Evolutionary conservation across 306 rosid genomes (phyloP).

Genomic region (Cajanus cajan): DNA sequence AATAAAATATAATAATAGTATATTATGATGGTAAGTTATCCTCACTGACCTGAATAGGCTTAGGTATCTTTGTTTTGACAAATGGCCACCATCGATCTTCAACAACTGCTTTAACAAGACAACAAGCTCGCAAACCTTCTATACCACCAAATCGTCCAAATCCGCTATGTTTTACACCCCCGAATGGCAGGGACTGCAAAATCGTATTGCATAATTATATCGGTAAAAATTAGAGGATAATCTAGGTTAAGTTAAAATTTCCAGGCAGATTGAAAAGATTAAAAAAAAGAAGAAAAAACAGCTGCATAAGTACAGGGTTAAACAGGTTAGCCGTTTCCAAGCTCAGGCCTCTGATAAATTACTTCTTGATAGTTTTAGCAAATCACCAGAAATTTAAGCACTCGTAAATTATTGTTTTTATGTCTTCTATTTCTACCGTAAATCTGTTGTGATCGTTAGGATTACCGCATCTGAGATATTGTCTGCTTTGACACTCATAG

Average conservation of each 20-base stretch:
- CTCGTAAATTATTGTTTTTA: background rate
- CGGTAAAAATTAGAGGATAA: constrained; percentile 4
- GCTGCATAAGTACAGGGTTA: background rate
- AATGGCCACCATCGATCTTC: constrained; percentile 95
- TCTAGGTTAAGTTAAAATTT: background rate
- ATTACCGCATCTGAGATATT: too few species aligned
- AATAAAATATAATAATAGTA: background rate
- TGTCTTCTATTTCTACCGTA: background rate
- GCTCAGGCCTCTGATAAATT: background rate
- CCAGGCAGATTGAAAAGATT: background rate
- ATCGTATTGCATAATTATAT: constrained; percentile 21
- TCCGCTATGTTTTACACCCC: constrained; percentile 89
- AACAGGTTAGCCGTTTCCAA: background rate
- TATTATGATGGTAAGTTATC: background rate
- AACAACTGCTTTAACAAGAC: constrained; percentile 82
- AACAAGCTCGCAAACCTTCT: constrained; percentile 90
- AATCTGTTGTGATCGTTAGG: too few species aligned
- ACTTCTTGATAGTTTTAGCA: background rate
- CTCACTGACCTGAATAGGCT: constrained; percentile 75
- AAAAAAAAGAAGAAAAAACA: too few species aligned
- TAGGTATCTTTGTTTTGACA: constrained; percentile 77
- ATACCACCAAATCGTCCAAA: constrained; percentile 90
- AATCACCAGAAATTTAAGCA: background rate
- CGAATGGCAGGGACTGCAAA: constrained; percentile 89
- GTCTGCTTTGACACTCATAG: too few species aligned